These are phyloP conservation scores for Cucumis cinereus DNA, from an alignment of 306 rosid species.

Conservation along the genomic window DNA sequence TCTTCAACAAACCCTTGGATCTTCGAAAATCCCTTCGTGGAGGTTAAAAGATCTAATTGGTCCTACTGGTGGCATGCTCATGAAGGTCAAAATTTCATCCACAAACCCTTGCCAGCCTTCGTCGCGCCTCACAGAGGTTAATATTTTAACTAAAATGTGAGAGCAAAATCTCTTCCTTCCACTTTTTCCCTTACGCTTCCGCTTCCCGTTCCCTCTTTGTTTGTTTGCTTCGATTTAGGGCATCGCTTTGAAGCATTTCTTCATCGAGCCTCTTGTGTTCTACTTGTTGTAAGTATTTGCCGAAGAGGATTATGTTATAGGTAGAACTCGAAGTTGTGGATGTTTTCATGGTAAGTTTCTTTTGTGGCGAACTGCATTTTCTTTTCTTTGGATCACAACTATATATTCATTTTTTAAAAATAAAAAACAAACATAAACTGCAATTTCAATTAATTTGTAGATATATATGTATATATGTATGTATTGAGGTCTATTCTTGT, in stretches of 20 bases:
- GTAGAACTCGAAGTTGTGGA: constrained; percentile 94
- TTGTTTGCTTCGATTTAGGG: not conserved
- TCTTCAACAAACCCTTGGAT: too few species aligned
- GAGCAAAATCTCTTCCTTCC: constrained; percentile 1
- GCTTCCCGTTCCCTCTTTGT: not conserved
- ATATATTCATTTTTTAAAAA: not conserved
- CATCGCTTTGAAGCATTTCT: constrained; percentile 1
- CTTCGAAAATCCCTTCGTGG: too few species aligned
- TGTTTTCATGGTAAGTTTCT: constrained; percentile 54
- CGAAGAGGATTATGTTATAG: constrained; percentile 47
- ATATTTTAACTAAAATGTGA: too few species aligned
- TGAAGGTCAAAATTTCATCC: too few species aligned
- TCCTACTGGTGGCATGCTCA: too few species aligned
- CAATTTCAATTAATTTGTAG: not conserved
- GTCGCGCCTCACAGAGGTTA: too few species aligned
- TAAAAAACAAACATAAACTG: not conserved
- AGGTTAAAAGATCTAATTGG: too few species aligned
- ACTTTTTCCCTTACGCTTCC: not conserved
- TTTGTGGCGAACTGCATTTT: not conserved
- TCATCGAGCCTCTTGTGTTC: not conserved
- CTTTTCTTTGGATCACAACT: not conserved
- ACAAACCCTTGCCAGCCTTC: too few species aligned
- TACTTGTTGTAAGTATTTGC: not conserved
- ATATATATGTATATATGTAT: not conserved
- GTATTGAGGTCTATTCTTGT: not conserved